These are phyloP conservation scores for Penicillium sp. DNA, from an alignment of 2,329 filamentous ascomycete genomes.

Conservation along the genomic window DNA sequence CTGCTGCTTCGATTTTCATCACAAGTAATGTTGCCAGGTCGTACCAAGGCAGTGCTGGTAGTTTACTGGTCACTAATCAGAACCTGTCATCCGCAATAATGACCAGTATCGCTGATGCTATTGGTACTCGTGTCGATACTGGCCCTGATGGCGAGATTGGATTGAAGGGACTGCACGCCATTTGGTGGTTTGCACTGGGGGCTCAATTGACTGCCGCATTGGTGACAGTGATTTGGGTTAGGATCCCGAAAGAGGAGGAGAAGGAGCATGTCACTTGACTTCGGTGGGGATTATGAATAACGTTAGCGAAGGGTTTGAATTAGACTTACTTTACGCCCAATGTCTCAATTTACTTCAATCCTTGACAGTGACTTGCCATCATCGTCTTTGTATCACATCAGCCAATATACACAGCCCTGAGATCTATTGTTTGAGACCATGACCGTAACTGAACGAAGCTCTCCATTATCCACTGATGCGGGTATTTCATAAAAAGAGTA, in stretches of 20 bases:
- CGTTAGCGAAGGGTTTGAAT: not conserved
- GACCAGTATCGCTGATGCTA: constrained; percentile 36
- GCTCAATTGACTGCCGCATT: constrained; percentile 35
- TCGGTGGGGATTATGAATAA: not conserved
- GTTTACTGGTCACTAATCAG: constrained; percentile 48
- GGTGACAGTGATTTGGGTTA: constrained; percentile 39
- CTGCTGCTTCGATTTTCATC: constrained; percentile 51
- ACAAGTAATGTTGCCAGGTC: constrained; percentile 47
- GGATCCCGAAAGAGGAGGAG: constrained; percentile 44
- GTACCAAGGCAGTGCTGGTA: constrained; percentile 49
- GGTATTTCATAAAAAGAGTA: not conserved
- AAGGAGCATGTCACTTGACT: constrained; percentile 31
- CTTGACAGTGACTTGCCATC: too few species aligned
- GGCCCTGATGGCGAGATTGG: constrained; percentile 24
- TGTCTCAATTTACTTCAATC: too few species aligned
- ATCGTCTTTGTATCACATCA: too few species aligned
- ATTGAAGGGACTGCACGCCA: constrained; percentile 38
- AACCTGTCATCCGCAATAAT: constrained; percentile 47
- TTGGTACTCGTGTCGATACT: constrained; percentile 31
- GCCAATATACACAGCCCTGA: too few species aligned
- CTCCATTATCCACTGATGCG: too few species aligned
- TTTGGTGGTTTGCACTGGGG: constrained; percentile 43
- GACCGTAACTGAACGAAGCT: too few species aligned
- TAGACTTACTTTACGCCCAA: not conserved
- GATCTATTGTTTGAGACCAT: too few species aligned